Evolutionary conservation across 1,284 basidiomycete genomes (phyloP).

Genomic region (Malassezia equina): DNA sequence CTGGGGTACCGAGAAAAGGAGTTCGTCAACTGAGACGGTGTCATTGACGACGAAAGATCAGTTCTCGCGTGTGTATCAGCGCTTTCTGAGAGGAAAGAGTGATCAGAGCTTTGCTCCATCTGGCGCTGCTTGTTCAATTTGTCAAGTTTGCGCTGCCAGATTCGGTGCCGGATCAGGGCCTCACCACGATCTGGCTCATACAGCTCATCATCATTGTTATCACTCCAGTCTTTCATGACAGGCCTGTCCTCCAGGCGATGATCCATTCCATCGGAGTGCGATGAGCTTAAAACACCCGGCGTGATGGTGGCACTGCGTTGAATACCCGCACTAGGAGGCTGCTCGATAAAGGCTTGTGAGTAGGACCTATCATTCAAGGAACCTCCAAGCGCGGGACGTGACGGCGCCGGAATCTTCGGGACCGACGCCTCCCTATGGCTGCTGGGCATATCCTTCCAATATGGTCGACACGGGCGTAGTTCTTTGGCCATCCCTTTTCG

Average conservation of each 20-base stretch:
- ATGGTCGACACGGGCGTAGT: neutral
- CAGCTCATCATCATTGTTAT: slow-evolving; percentile 52
- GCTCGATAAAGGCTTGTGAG: neutral
- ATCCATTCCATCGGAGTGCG: neutral
- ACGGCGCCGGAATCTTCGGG: neutral
- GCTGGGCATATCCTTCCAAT: neutral
- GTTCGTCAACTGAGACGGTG: neutral
- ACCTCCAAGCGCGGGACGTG: neutral
- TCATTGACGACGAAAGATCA: neutral
- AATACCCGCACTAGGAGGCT: neutral
- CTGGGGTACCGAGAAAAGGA: neutral
- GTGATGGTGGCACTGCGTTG: neutral
- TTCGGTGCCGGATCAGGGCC: slow-evolving; percentile 53
- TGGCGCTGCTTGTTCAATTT: slow-evolving; percentile 46
- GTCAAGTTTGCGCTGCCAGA: slow-evolving; percentile 50
- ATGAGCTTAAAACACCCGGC: neutral
- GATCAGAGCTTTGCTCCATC: slow-evolving; percentile 24
- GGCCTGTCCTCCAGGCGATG: neutral
- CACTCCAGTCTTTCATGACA: neutral
- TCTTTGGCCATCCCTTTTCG: neutral
- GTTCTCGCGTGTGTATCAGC: neutral
- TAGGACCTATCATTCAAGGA: neutral
- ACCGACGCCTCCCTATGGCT: neutral
- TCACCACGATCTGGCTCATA: slow-evolving; percentile 53
- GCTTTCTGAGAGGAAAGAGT: slow-evolving; percentile 1